These are phyloP conservation scores for Orbilia javanica DNA, from an alignment of 2,329 filamentous ascomycete genomes.

Conservation along the genomic window DNA sequence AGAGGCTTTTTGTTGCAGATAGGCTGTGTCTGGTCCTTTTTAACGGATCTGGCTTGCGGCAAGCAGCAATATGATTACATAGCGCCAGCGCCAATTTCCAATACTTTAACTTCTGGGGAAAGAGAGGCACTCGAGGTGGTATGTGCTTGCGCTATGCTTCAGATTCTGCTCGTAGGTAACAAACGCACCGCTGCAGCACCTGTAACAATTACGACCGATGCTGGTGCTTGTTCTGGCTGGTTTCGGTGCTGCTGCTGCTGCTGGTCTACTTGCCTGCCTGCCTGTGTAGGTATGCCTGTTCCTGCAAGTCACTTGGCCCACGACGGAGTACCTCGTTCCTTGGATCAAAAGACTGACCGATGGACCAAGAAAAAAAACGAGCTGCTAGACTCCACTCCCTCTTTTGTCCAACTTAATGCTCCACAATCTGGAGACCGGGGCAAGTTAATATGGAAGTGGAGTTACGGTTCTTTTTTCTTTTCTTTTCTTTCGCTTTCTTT, in stretches of 20 bases:
- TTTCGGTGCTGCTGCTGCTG: slow-evolving; percentile 17
- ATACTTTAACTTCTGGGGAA: slow-evolving; percentile 16
- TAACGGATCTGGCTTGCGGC: slow-evolving; percentile 53
- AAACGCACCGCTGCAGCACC: slow-evolving; percentile 1
- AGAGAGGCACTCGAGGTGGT: slow-evolving; percentile 43
- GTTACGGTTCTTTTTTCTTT: slow-evolving; percentile 48
- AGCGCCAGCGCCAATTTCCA: slow-evolving; percentile 58
- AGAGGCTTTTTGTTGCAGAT: slow-evolving; percentile 55
- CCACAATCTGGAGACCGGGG: slow-evolving; percentile 58
- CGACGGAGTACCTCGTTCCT: slow-evolving; percentile 58
- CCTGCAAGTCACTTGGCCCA: slow-evolving; percentile 55
- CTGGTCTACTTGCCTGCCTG: no score
- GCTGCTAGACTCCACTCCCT: slow-evolving; percentile 57
- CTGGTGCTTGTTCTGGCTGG: neutral
- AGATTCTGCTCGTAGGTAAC: slow-evolving; percentile 8
- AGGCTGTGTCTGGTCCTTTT: slow-evolving; percentile 58
- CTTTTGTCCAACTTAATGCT: slow-evolving; percentile 48
- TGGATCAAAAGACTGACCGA: slow-evolving; percentile 55
- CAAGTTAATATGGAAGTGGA: slow-evolving; percentile 57
- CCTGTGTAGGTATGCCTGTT: slow-evolving; percentile 9
- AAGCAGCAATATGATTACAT: slow-evolving; percentile 56
- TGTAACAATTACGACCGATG: neutral
- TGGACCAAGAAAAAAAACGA: slow-evolving; percentile 57
- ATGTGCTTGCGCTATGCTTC: slow-evolving; percentile 52
- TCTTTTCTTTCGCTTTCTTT: neutral